These are phyloP conservation scores for Blastocystis sp. DNA, from an alignment of 352 stramenopile species.

Conservation along the genomic window DNA sequence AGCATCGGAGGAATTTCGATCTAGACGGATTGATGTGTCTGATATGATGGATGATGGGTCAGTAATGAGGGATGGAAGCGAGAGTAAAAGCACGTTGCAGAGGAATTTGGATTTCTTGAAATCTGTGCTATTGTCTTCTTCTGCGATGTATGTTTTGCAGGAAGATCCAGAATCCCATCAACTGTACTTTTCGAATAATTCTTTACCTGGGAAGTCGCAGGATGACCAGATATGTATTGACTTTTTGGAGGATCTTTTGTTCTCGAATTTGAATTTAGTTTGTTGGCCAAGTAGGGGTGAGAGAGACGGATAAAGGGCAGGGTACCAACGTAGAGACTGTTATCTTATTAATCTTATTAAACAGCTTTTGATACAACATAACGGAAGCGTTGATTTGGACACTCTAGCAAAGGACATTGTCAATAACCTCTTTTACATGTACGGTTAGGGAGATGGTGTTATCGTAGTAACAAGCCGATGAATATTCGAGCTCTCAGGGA, in stretches of 20 bases:
- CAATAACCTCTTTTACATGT: not conserved
- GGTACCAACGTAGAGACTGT: not conserved
- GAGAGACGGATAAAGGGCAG: not conserved
- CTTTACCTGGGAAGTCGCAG: not conserved
- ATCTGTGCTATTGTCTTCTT: not conserved
- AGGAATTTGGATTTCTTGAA: not conserved
- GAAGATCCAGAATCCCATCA: not conserved
- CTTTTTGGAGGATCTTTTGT: not conserved
- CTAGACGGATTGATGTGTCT: not conserved
- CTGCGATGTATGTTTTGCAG: not conserved
- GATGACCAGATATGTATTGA: not conserved
- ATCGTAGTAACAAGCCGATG: not conserved
- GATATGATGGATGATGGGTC: not conserved
- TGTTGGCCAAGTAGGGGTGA: not conserved
- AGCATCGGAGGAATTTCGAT: not conserved
- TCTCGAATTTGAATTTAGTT: not conserved
- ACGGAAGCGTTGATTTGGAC: not conserved
- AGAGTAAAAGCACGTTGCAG: not conserved
- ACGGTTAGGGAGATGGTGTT: not conserved
- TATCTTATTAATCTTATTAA: slow-evolving; percentile 5
- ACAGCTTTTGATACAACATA: not conserved
- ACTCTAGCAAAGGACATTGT: not conserved
- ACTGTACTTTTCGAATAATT: not conserved
- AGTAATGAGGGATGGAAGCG: not conserved
- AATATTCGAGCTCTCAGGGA: not conserved